Conservation (phyloP, 208 protist genomes). For the Porcisia deanei region DNA sequence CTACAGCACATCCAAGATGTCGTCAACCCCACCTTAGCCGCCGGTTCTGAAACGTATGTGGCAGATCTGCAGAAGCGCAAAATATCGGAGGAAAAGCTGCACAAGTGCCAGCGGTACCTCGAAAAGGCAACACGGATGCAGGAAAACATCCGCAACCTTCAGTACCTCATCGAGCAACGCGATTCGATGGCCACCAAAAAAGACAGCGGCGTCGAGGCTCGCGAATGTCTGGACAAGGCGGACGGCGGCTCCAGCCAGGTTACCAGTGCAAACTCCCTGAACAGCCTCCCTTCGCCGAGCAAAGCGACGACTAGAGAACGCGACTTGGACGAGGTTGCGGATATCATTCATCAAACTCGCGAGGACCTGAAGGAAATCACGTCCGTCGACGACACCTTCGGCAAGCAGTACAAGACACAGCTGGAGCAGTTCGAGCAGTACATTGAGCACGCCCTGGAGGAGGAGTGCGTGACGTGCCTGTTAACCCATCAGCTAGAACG, state of each 20-base stretch:
- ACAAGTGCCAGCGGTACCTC: constrained; percentile 48
- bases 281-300: neutral
- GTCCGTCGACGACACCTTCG: constrained; percentile 56
- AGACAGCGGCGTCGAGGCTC: neutral
- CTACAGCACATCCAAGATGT: constrained; percentile 45
- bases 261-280: neutral
- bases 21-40: constrained; percentile 33
- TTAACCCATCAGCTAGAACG: constrained; percentile 40
- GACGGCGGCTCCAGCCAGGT: neutral
- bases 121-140: constrained; percentile 49
- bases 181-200: constrained; percentile 14
- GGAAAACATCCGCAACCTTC: constrained; percentile 45
- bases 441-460: constrained; percentile 59
- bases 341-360: constrained; percentile 36
- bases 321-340: constrained; percentile 26
- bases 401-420: constrained; percentile 49
- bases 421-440: constrained; percentile 61
- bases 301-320: constrained; percentile 8
- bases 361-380: constrained; percentile 52
- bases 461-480: constrained; percentile 56
- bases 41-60: constrained; percentile 11
- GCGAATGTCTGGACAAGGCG: neutral
- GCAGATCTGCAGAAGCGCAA: constrained; percentile 43
- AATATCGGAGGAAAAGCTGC: constrained; percentile 50
- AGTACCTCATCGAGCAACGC: constrained; percentile 44